Evolutionary conservation across 2,329 filamentous ascomycete species (phyloP).

Genomic region (Shiraia sp.): DNA sequence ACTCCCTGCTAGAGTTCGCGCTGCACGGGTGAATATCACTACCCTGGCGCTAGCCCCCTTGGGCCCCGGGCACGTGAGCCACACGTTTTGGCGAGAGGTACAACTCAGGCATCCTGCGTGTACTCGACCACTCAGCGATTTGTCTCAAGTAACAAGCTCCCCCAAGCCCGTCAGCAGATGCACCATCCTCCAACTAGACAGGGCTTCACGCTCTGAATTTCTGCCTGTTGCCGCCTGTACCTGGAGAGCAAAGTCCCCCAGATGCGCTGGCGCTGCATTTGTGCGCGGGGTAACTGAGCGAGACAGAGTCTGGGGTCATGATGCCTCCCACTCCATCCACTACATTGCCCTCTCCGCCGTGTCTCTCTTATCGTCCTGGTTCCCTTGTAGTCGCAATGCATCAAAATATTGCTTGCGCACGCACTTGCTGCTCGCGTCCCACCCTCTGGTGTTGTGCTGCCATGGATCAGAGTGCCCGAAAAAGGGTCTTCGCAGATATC

Average conservation of each 20-base stretch:
- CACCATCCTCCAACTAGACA: constrained; percentile 20
- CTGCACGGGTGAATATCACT: not conserved
- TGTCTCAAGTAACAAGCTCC: constrained; percentile 34
- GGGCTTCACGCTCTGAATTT: constrained; percentile 9
- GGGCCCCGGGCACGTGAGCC: constrained; percentile 27
- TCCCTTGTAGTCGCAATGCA: constrained; percentile 1
- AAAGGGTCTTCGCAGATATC: too few relatives aligned
- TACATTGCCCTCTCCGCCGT: not conserved
- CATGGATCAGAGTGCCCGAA: too few relatives aligned
- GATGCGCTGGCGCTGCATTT: constrained; percentile 11
- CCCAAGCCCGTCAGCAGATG: constrained; percentile 30
- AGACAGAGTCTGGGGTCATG: constrained; percentile 12
- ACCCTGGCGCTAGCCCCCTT: constrained; percentile 7
- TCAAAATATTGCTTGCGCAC: not conserved
- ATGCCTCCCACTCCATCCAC: constrained; percentile 5
- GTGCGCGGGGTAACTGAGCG: constrained; percentile 18
- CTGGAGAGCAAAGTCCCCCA: constrained; percentile 18
- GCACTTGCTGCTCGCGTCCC: not conserved
- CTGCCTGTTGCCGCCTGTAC: constrained; percentile 23
- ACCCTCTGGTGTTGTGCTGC: too few relatives aligned
- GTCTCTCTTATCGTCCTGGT: too few relatives aligned
- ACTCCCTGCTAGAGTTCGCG: not conserved
- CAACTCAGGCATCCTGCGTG: constrained; percentile 27
- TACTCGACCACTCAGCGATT: constrained; percentile 31
- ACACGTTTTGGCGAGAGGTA: constrained; percentile 38